Conservation (phyloP, 768 basidiomycete species). For the Sutorius australiensis region DNA sequence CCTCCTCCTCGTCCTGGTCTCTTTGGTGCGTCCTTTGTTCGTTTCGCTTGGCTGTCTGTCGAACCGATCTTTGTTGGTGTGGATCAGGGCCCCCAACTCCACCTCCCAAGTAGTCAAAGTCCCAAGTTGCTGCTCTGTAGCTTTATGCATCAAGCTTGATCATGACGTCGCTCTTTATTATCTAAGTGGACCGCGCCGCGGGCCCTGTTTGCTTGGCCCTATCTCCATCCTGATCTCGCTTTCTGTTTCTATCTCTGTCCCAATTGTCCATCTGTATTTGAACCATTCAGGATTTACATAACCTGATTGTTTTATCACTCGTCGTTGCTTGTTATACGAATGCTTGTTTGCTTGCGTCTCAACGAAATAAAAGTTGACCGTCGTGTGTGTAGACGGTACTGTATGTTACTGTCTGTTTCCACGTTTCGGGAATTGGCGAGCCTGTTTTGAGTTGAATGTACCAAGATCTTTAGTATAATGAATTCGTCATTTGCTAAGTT, state of each 20-base stretch:
- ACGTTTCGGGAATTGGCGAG: too few relatives aligned
- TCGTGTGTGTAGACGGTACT: too few relatives aligned
- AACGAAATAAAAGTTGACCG: too few relatives aligned
- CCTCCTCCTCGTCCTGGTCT: conserved; percentile 58
- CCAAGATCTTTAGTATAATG: too few relatives aligned
- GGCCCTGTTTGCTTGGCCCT: too few relatives aligned
- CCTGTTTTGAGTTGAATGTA: too few relatives aligned
- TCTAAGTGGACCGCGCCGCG: too few relatives aligned
- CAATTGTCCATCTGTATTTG: background rate
- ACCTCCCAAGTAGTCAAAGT: conserved; percentile 37
- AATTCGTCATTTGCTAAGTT: too few relatives aligned
- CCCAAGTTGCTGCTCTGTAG: background rate
- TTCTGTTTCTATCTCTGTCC: background rate
- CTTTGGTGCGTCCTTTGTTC: conserved; percentile 47
- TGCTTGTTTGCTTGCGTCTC: background rate
- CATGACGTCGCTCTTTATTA: too few relatives aligned
- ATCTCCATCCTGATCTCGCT: background rate
- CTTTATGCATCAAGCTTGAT: too few relatives aligned
- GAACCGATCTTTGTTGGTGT: background rate
- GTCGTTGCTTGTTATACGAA: conserved; percentile 1
- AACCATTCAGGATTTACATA: too few relatives aligned
- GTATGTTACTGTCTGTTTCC: too few relatives aligned
- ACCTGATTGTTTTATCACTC: background rate
- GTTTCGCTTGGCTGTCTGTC: background rate
- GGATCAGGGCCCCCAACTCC: conserved; percentile 42